phyloP scores from a whole-genome alignment of 306 rosid genomes.

The Vigna radiata region DNA sequence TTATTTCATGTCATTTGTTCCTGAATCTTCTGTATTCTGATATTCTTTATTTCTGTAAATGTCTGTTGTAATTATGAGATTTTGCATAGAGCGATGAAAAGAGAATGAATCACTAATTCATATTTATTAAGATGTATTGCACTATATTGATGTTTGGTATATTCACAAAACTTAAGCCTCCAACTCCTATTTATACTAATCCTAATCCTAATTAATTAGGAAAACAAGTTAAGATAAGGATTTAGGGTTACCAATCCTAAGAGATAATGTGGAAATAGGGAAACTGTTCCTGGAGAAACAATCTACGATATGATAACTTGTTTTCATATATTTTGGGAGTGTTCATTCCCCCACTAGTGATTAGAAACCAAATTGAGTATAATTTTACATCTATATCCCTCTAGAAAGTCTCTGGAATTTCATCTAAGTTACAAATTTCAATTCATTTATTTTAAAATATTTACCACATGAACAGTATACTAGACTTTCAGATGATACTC shows the following conservation, averaged over 20 bases:
- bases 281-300: neutral
- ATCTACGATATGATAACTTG: neutral
- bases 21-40: slow-evolving; percentile 13
- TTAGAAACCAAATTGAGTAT: too few species aligned
- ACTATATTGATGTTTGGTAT: neutral
- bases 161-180: neutral
- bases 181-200: neutral
- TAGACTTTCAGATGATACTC: slow-evolving; percentile 2
- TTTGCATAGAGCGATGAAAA: neutral
- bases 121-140: neutral
- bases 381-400: too few species aligned
- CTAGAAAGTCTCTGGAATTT: slow-evolving; percentile 8
- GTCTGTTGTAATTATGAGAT: neutral
- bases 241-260: neutral
- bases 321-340: slow-evolving; percentile 1
- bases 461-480: slow-evolving; percentile 18
- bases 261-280: neutral
- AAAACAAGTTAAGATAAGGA: neutral
- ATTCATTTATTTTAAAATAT: slow-evolving; percentile 21
- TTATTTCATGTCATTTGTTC: slow-evolving; percentile 30
- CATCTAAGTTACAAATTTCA: slow-evolving; percentile 15
- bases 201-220: neutral
- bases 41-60: slow-evolving; percentile 24
- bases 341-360: slow-evolving; percentile 21
- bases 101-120: neutral